Conservation (phyloP, 257 asterid genomes). For the Nicotiana tomentosiformis region DNA sequence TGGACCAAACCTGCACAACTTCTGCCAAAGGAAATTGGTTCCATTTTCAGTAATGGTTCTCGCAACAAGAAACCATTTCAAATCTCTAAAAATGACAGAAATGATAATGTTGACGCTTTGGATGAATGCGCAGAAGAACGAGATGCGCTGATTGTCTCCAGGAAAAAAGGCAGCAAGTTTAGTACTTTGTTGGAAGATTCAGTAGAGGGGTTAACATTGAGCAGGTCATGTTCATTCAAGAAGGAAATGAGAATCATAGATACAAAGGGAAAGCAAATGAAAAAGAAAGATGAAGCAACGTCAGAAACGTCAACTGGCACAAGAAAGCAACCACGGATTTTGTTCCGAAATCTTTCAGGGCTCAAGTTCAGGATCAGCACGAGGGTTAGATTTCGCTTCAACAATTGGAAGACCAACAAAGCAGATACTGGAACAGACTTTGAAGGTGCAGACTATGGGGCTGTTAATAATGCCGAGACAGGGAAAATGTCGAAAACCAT, state of each 20-base stretch:
- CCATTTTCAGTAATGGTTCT: conserved; percentile 24
- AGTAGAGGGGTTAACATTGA: background rate
- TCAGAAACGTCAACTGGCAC: background rate
- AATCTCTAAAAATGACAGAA: background rate
- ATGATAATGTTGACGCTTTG: background rate
- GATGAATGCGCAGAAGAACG: conserved; percentile 3
- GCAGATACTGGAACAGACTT: background rate
- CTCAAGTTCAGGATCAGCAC: conserved; percentile 11
- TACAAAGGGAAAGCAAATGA: background rate
- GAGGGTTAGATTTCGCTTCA: conserved; percentile 13
- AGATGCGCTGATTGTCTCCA: background rate
- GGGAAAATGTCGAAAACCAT: background rate
- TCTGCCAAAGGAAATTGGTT: conserved; percentile 17
- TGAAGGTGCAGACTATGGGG: background rate
- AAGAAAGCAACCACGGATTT: background rate
- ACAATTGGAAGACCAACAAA: conserved; percentile 19
- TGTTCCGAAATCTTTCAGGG: conserved; percentile 12
- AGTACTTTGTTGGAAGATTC: background rate
- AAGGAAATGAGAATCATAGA: background rate
- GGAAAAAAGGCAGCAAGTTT: background rate
- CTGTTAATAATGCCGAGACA: background rate
- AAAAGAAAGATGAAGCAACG: background rate
- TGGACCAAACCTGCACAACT: background rate
- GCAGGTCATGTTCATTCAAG: conserved; percentile 14
- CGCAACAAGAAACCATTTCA: conserved; percentile 14